These are phyloP conservation scores for Lipomyces anomalus DNA, from an alignment of 805 yeast species.

Conservation along the genomic window DNA sequence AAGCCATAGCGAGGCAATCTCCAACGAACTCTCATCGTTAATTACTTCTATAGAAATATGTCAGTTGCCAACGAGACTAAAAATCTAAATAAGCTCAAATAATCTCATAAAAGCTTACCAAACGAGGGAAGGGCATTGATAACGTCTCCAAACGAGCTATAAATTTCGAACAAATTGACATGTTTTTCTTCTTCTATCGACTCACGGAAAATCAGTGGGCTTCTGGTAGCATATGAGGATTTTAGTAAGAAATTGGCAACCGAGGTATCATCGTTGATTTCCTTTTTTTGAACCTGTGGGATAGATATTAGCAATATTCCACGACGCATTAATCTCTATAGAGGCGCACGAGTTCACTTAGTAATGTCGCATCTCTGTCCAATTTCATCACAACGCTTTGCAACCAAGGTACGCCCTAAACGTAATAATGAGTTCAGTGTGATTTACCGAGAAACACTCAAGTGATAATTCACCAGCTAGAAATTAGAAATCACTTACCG, in stretches of 20 bases:
- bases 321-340: too few relatives aligned
- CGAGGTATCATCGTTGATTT: constrained; percentile 27
- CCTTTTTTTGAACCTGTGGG: constrained; percentile 26
- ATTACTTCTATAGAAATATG: constrained; percentile 3
- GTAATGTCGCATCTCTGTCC: constrained; percentile 47
- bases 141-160: not conserved
- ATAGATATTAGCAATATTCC: too few relatives aligned
- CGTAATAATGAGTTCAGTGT: too few relatives aligned
- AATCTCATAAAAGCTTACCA: too few relatives aligned
- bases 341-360: constrained; percentile 30
- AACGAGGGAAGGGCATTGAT: constrained; percentile 17
- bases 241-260: constrained; percentile 41
- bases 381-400: constrained; percentile 23
- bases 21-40: constrained; percentile 2
- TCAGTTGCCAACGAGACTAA: too few relatives aligned
- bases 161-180: constrained; percentile 24
- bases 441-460: too few relatives aligned
- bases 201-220: constrained; percentile 49
- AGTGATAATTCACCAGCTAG: too few relatives aligned
- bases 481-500: too few relatives aligned
- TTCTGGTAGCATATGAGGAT: constrained; percentile 42
- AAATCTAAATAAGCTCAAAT: too few relatives aligned
- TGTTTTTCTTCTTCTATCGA: constrained; percentile 34
- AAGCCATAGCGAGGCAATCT: constrained; percentile 11
- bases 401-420: constrained; percentile 36